Base-by-base conservation (phyloP, 176 grass and related monocot species). In the Aegilops umbellulata region DNA sequence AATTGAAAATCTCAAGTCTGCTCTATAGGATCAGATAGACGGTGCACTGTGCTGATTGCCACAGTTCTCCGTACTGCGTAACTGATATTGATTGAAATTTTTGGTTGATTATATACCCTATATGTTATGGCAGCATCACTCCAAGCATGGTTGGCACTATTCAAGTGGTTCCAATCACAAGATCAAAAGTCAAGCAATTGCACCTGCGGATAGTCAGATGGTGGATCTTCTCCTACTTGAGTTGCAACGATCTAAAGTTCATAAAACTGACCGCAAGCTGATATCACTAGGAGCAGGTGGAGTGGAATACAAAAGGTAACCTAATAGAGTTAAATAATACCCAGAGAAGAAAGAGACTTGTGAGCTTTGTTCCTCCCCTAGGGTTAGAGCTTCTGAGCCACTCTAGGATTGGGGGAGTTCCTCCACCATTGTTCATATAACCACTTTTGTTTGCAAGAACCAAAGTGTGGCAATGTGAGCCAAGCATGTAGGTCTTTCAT, bases 201-300 rank as follows among this genome's bases (percentile, higher is more conserved):
- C 41, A 74, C 24, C 70, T 47, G 44, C 13, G 4, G n/a, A n/a
- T 53, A 53, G 49, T 53, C 16, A 53, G 49, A 53, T 53, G 22
- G 39, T 25, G 39, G 44, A 49, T 27, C 71, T 74, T 74, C 41
- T 74, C 71, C 71, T 74, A 74, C 25, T 74, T 74, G 71, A 74
- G 39, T 27, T 42, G 41, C 47, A 51, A 51, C 15, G 17, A 51
- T 53, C 16, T 53, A 74, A 74, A 74, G 39, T 74, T 47, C 41
- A 74, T 24, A 27, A 73, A 47, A 74, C 46, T 29, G 3, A 24
- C 39, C 23, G 14, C 7, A 8, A 2, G 23, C 14, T 75, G 42
- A 51, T 51, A 49, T 29, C 69, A 72, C 34, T 39, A 71, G 34
- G 35, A 39, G 67, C 34, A 23, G 11, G 22, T 72, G 69, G 35